Evolutionary conservation across 2,329 filamentous ascomycete species (phyloP).

Genomic region (Ceratocystis cubensis): DNA sequence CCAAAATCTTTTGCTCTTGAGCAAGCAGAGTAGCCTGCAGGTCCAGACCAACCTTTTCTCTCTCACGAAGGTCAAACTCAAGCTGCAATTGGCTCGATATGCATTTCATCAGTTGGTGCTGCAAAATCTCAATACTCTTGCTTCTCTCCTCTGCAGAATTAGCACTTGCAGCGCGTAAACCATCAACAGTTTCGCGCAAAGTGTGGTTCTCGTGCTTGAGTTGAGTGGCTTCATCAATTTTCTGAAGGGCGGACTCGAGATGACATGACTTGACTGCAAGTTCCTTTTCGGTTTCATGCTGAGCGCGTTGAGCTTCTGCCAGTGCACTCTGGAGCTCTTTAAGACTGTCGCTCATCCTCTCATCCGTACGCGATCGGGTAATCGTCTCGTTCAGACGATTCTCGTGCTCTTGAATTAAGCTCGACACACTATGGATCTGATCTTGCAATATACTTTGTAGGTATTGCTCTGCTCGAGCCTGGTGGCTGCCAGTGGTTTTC

Average conservation of each 20-base stretch:
- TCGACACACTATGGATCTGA: slow-evolving; percentile 1
- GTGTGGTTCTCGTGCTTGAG: slow-evolving; percentile 13
- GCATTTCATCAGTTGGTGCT: slow-evolving; percentile 14
- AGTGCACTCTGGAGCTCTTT: slow-evolving; percentile 15
- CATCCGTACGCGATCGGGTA: not conserved
- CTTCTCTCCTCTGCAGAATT: not conserved
- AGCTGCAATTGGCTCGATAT: slow-evolving; percentile 1
- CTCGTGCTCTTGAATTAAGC: slow-evolving; percentile 6
- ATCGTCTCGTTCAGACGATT: not conserved
- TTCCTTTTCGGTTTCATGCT: slow-evolving; percentile 11
- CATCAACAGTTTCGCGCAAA: slow-evolving; percentile 7
- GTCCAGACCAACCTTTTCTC: slow-evolving; percentile 9
- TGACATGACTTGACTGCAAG: slow-evolving; percentile 12
- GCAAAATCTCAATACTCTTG: slow-evolving; percentile 1
- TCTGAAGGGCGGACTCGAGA: slow-evolving; percentile 11
- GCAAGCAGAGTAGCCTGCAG: slow-evolving; percentile 9
- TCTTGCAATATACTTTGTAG: slow-evolving; percentile 9
- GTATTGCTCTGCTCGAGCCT: not conserved
- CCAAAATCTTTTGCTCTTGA: slow-evolving; percentile 11
- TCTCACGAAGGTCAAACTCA: slow-evolving; percentile 12
- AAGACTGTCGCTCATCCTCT: not conserved
- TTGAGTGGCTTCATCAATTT: slow-evolving; percentile 1
- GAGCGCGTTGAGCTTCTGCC: slow-evolving; percentile 4
- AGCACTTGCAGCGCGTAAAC: not conserved
- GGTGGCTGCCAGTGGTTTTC: not conserved